Evolutionary conservation across 2,329 filamentous ascomycete genomes (phyloP), one percentile per base, ranked within the genome.

Genomic region (Rutstroemia sp.): DNA sequence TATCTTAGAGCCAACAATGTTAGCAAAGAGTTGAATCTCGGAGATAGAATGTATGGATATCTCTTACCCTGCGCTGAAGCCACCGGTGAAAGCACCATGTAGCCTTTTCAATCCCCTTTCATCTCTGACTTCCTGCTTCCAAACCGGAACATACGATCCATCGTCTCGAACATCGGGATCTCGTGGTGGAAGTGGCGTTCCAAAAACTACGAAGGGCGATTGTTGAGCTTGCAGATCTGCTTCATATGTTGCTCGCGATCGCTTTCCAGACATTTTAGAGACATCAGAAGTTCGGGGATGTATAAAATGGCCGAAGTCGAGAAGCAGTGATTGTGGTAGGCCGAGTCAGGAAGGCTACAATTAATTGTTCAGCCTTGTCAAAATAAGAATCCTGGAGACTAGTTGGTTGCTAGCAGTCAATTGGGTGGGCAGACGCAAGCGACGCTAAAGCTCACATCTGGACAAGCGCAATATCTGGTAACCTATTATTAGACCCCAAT

Each of bases 61-160:
- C 47, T 47, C 84, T 76, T 81, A 92, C 86, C 94, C 94, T 76
- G 94, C 94, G 76, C 91, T 96, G 75, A 88, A 99, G 30, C 94
- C 94, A 64, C 94, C 94, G 1, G 91, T 96, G 69, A 99, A 99
- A 60, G 94, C 94, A 61, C 94, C 94, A 72, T 99, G 94, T 3
- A 99, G 78, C 54, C 94, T 83, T 73, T 95, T 92, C 64, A 92
- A 80, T 16, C 94, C 94, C 63, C 85, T 85, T 69, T 96, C 94
- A 73, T 99, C 94, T 58, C 87, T 88, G 70, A 95, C 92, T 69
- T 96, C 92, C 76, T 99, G 94, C 75, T 97, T 96, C 91, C 94
- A 97, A n/a, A 96, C 74, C 0, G 94, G 94, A 16, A 96, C 82
- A 69, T 92, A 97, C 42, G 89, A 90, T 60, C 92, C 92, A 75